Base-by-base conservation (phyloP, 768 basidiomycete species). In the Roridomyces roridus region DNA sequence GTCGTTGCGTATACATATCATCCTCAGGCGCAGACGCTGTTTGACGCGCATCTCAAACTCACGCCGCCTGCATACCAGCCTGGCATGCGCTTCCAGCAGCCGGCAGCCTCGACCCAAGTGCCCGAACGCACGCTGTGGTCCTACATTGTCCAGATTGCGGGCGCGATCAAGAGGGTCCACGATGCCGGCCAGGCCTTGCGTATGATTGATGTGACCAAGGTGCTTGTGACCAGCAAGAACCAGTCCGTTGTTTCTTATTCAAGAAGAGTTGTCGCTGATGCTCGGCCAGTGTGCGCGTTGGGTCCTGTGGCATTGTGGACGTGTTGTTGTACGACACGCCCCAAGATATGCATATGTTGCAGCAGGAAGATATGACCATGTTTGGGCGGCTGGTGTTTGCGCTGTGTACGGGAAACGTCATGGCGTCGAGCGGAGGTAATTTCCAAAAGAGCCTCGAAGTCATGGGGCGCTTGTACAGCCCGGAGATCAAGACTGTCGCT, bases 1-100 rank as follows among this genome's bases (percentile, higher is more conserved):
- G 86, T 98, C 29, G 88, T 98, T 17, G 92, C 89, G 0, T 97
- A 95, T 68, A 87, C 93, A 35, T 98, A 92, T 70, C 86, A 95
- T 66, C 86, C 97, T 0, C 85, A 88, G 62, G 83, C 94, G 1
- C 81, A 86, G 59, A 97, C 94, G 0, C 81, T 99, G 0, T 87
- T 77, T 61, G 92, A 96, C 36, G 79, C 83, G 28, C 87, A 97
- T 66, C 75, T 96, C 54, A 87, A 87, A 48, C 76, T 82, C 26
- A 83, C 81, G 63, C 68, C 80, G 1, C 72, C 74, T 1, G 45
- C 73, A 34, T 70, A 63, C 40, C 69, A 57, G 62, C 50, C 20
- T 47, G 59, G 48, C 34, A 58, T 68, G 20, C 67, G 68, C 15
- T 63, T 64, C 9, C 51, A 65, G 21, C 65, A 67, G 29, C 61